phyloP scores from a whole-genome alignment of 2,329 filamentous ascomycete species.

The Hirsutella minnesotensis region DNA sequence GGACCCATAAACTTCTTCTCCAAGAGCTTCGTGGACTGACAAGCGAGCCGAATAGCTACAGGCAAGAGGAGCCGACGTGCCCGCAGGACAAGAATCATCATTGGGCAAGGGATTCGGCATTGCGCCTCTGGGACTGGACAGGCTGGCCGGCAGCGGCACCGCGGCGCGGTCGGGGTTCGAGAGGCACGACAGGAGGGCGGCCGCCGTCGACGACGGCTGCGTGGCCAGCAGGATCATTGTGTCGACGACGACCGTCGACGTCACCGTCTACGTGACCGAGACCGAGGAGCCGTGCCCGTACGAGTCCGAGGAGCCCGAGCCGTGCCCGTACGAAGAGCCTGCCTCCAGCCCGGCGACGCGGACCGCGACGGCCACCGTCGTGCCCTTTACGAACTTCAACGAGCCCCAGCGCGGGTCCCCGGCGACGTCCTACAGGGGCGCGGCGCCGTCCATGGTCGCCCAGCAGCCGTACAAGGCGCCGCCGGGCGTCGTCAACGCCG shows the following conservation, averaged over 20 bases:
- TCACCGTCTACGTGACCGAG: slow-evolving; percentile 19
- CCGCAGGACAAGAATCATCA: no score
- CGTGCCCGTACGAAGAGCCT: background rate
- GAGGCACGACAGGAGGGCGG: slow-evolving; percentile 2
- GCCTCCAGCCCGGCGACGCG: background rate
- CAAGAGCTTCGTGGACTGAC: background rate
- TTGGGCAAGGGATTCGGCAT: no score
- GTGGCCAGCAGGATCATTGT: slow-evolving; percentile 12
- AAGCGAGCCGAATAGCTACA: background rate
- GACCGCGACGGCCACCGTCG: background rate
- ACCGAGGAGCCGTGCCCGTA: slow-evolving; percentile 4
- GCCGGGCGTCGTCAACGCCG: no score
- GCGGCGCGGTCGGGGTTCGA: slow-evolving; percentile 1
- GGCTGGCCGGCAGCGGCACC: background rate
- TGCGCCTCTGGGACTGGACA: background rate
- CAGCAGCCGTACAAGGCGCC: no score
- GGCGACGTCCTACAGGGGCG: no score
- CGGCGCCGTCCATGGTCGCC: no score
- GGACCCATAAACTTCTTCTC: no score
- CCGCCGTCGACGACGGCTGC: slow-evolving; percentile 8
- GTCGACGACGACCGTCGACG: slow-evolving; percentile 20
- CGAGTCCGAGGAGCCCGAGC: background rate
- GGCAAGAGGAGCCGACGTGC: background rate
- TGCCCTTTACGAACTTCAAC: background rate
- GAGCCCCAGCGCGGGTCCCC: background rate